These are phyloP conservation scores for Syzygium aromaticum DNA, from an alignment of 345 rosid genomes.

Conservation along the genomic window DNA sequence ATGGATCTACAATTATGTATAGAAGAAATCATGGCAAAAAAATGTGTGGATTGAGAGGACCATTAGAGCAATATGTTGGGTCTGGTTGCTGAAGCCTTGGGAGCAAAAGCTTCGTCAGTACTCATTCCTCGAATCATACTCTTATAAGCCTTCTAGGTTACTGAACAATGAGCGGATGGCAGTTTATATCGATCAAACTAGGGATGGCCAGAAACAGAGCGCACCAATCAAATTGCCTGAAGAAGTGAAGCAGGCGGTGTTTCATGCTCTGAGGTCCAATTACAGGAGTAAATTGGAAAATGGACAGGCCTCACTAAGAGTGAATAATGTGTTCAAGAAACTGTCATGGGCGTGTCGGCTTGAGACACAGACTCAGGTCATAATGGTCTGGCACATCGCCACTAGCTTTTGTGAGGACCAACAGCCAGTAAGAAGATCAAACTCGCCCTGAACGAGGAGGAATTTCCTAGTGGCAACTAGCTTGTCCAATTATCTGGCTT, in stretches of 20 bases:
- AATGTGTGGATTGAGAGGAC: not conserved
- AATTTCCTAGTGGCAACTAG: not conserved
- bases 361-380: not conserved
- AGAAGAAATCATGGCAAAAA: not conserved
- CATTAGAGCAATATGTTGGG: not conserved
- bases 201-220: not conserved
- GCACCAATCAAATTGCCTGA: not conserved
- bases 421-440: not conserved
- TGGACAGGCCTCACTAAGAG: not conserved
- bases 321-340: rapidly evolving
- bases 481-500: not conserved
- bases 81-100: not conserved
- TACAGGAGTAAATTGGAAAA: not conserved
- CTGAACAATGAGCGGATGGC: not conserved
- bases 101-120: not conserved
- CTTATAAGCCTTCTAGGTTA: not conserved
- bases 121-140: not conserved
- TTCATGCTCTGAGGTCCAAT: not conserved
- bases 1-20: not conserved
- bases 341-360: not conserved
- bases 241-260: not conserved
- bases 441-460: not conserved
- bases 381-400: not conserved
- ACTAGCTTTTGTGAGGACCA: not conserved
- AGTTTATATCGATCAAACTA: not conserved